Base-by-base conservation (phyloP, 352 stramenopile genomes). In the Pythium aquatile region DNA sequence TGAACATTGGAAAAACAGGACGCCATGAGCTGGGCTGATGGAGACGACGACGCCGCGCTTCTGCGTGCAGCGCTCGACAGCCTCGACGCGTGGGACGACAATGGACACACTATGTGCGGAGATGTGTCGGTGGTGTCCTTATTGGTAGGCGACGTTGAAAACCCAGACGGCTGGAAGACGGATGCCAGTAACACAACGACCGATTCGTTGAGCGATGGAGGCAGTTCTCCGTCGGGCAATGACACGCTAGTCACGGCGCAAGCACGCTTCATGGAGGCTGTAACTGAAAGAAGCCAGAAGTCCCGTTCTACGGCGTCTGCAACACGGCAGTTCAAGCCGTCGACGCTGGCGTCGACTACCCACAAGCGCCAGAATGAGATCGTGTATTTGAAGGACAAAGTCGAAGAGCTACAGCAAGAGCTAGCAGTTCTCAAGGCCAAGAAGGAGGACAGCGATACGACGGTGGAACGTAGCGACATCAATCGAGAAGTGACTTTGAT, bases 51-150 rank as follows among this genome's bases (percentile, higher is more conserved):
- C 13, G 30, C 46, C 17, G 58, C 46, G 33, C 20, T 63, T 20
- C 58, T 63, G 40, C 44, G 37, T 16, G 58, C 58, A n/a, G 58
- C 58, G 58, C 47, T 63, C 2, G 58, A 57, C 30, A 55, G 54
- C 16, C 26, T 63, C 1, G 58, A 63, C 10, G 44, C 20, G 0
- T 63, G 58, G 47, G 58, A 63, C 13, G 33, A 40, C 16, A 30
- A 1, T 30, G 44, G 44, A 11, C n/a, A 17, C 9, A 5, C 44
- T 5, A 8, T 32, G 44, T 17, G 24, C 14, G 44, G 44, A 6
- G n/a, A 51, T 16, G n/a, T 51, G 8, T 51, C 44, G 6, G 44
- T 51, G n/a, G 20, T 51, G 3, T 51, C 44, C 14, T 17, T 51
- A 4, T 8, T 30, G n/a, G 44, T 20, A 8, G 8, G 14, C 2